Conservation (phyloP, 371 early-diverging fungal species). For the Syncephalis fuscata region DNA sequence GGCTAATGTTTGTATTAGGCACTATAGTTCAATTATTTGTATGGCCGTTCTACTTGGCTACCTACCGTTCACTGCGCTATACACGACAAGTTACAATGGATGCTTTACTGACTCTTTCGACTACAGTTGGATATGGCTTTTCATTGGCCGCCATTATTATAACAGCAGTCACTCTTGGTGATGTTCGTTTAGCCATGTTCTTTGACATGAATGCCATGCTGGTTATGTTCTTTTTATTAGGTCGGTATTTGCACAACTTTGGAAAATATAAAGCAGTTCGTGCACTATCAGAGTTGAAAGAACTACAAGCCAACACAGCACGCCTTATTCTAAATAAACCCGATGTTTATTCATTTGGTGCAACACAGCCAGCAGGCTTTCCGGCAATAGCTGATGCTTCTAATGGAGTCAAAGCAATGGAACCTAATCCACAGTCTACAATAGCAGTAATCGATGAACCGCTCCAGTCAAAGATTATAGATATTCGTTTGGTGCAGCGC, state of each 20-base stretch:
- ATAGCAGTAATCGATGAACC: too few species aligned
- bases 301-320: conserved; percentile 43
- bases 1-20: conserved; percentile 2
- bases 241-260: conserved; percentile 49
- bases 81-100: conserved; percentile 52
- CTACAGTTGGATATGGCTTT: conserved; percentile 37
- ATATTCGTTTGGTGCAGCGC: conserved; percentile 1
- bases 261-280: conserved; percentile 53
- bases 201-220: conserved; percentile 51
- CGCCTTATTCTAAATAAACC: conserved; percentile 23
- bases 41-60: conserved; percentile 45
- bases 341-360: not conserved
- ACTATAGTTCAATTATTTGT: not conserved
- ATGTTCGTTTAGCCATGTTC: conserved; percentile 15
- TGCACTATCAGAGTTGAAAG: conserved; percentile 48
- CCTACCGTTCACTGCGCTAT: conserved; percentile 31
- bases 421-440: too few species aligned
- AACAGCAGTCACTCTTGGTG: conserved; percentile 9
- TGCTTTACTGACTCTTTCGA: conserved; percentile 47
- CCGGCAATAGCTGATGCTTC: too few species aligned
- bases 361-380: too few species aligned
- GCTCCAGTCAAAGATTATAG: too few species aligned
- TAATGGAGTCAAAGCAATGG: too few species aligned
- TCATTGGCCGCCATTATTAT: conserved; percentile 34
- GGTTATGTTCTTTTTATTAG: conserved; percentile 46